A percentile compares a stretch with the other conserved stretches of the same genome.
Evolutionary conservation across 192 early-diverging fungal species (phyloP).

Genomic region (Podila epigama): DNA sequence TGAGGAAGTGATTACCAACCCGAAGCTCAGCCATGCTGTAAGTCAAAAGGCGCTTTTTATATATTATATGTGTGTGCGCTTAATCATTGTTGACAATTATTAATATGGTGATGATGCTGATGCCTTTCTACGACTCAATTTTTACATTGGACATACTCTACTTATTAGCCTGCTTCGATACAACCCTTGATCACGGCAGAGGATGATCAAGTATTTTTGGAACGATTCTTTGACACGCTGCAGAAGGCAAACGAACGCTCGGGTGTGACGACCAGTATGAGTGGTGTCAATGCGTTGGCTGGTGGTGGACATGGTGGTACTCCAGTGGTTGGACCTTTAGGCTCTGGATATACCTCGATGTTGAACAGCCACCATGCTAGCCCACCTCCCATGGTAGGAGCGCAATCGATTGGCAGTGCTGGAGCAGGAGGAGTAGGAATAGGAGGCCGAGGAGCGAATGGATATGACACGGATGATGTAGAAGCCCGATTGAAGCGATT

Average conservation of each 20-base stretch:
- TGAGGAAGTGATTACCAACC: conserved; percentile 61
- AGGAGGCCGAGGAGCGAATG: conserved; percentile 3
- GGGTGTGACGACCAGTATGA: conserved; percentile 34
- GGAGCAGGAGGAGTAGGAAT: too few species aligned
- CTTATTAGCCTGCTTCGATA: conserved; percentile 61
- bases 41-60: too few species aligned
- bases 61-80: too few species aligned
- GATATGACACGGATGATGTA: conserved; percentile 29
- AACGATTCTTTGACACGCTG: conserved; percentile 77
- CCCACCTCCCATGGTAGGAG: conserved; percentile 24
- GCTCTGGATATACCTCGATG: conserved; percentile 46
- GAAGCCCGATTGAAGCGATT: conserved; percentile 19
- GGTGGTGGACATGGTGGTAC: conserved; percentile 40
- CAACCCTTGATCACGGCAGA: conserved; percentile 77
- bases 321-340: conserved; percentile 60
- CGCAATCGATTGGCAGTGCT: conserved; percentile 4
- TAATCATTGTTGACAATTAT: too few species aligned
- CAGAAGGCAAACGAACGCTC: conserved; percentile 65
- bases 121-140: neutral
- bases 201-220: conserved; percentile 89
- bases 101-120: neutral
- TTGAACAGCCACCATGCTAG: conserved; percentile 45
- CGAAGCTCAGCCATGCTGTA: conserved; percentile 40
- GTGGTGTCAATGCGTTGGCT: conserved; percentile 17
- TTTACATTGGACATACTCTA: neutral